Evolutionary conservation across 176 grass and related monocot species (phyloP).

Genomic region (Aechmea fasciata): DNA sequence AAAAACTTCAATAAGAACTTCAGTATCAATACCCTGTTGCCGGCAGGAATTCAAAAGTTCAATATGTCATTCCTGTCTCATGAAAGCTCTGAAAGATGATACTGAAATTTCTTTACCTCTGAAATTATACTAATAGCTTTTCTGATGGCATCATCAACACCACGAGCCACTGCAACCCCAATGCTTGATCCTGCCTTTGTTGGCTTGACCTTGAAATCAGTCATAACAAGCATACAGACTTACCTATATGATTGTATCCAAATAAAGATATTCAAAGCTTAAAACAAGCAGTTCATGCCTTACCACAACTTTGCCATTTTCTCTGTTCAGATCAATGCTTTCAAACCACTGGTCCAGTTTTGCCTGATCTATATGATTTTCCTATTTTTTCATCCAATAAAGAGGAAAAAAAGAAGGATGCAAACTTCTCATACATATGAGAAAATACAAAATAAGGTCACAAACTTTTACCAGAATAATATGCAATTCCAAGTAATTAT

Average conservation of each 20-base stretch:
- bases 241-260: neutral
- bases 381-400: conserved; percentile 28
- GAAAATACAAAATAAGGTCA: neutral
- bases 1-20: conserved; percentile 80
- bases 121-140: conserved; percentile 71
- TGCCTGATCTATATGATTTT: conserved; percentile 34
- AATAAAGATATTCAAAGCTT: conserved; percentile 1
- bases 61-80: neutral
- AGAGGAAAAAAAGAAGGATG: neutral
- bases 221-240: neutral
- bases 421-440: neutral
- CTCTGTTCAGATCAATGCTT: conserved; percentile 43
- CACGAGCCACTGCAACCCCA: conserved; percentile 68
- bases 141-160: conserved; percentile 58
- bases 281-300: conserved; percentile 14
- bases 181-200: conserved; percentile 86
- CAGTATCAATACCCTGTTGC: conserved; percentile 62
- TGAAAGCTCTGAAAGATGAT: neutral
- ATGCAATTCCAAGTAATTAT: neutral
- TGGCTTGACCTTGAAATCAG: conserved; percentile 57
- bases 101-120: conserved; percentile 28
- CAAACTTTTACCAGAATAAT: neutral
- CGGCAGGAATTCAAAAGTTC: conserved; percentile 8
- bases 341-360: conserved; percentile 52
- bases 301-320: conserved; percentile 85